These are phyloP conservation scores for Triticum aestivum DNA, from an alignment of 176 grass and related monocot genomes.

Conservation along the genomic window IWGSC_CS_RefSeq_v2.1 NC_057802.1:455077950-455078449, in stretches of 20 bases:
- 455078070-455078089: slow-evolving; percentile 16
- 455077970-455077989: slow-evolving; percentile 33
- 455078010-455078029: slow-evolving; percentile 43
- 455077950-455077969: too few relatives aligned
- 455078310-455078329: slow-evolving; percentile 14
- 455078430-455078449: background rate
- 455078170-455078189: slow-evolving; percentile 17
- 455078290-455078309: slow-evolving; percentile 33
- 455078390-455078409: background rate
- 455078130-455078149: background rate
- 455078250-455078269: slow-evolving; percentile 33
- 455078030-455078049: slow-evolving; percentile 28
- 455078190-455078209: slow-evolving; percentile 10
- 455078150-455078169: background rate
- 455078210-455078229: background rate
- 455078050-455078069: background rate
- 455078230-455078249: slow-evolving; percentile 32
- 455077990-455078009: slow-evolving; percentile 26
- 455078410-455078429: background rate
- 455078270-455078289: slow-evolving; percentile 39
- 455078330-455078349: background rate
- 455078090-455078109: background rate
- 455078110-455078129: slow-evolving; percentile 3
- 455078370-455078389: background rate
- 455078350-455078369: background rate